Evolutionary conservation across 2,329 filamentous ascomycete genomes (phyloP), one percentile per base, ranked within the genome.

Genomic region (Colletotrichum sp.): DNA sequence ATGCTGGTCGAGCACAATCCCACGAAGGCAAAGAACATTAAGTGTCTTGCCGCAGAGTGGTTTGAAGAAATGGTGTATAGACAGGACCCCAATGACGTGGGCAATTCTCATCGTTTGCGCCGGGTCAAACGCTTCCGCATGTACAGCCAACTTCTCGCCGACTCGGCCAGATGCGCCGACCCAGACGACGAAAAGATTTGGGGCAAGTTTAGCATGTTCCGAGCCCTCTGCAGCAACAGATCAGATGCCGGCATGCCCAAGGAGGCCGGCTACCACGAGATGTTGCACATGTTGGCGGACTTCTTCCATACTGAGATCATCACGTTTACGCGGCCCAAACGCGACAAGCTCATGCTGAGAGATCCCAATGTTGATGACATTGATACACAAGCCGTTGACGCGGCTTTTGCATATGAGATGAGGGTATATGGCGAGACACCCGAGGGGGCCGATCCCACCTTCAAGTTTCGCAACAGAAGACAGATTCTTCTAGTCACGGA

Each of bases 271-370:
- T 75, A 52, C 12, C 69, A 72, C 69, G 72, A 75, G 62, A 72
- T 75, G 69, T 55, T 75, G 30, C 30, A 75, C n/a, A 52, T 75
- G 15, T 8, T 75, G 24, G 72, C 72, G 15, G 72, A 75, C 55
- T 63, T 34, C 36, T 66, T 75, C 24, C 28, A 21, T 5, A 62
- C 62, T 7, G 72, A 75, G 30, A 32, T 75, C 28, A 68, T 75
- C 55, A 72, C 69, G 15, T 75, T 75, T 18, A 75, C 63, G 6
- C 57, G n/a, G 24, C 55, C 59, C 10, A 28, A 18, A 0, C 39
- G 18, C 59, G 1, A 3, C 1, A 62, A n/a, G 0, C 4, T 32
- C 28, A n/a, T 2, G 26, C 59, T 62, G 9, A 62, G 59, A 62
- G 10, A 62, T 18, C 4, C 0, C 18, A 3, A 62, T 21, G 0